A percentile compares a stretch with the other conserved stretches of the same genome.
Evolutionary conservation across 371 early-diverging fungal species (phyloP).

Genomic region (Mucor piriformis): DNA sequence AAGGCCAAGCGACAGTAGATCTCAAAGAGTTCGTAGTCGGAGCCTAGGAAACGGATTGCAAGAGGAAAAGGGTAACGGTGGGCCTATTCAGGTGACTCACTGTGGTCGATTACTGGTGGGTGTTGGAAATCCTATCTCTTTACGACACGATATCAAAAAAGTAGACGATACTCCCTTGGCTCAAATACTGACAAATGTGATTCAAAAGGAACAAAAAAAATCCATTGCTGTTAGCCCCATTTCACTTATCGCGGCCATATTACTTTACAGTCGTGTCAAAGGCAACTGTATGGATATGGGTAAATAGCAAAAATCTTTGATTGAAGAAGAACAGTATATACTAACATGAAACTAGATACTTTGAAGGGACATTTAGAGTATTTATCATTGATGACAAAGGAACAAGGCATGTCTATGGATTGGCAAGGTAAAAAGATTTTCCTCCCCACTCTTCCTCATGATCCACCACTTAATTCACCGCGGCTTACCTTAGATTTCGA

Average conservation of each 20-base stretch:
- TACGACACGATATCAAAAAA: background rate
- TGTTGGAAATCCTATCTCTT: slow-evolving; percentile 9
- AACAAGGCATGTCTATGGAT: slow-evolving; percentile 24
- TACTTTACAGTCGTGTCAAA: slow-evolving; percentile 26
- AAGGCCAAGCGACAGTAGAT: slow-evolving; percentile 28
- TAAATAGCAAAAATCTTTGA: background rate
- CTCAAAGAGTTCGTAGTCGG: slow-evolving; percentile 27
- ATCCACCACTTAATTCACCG: background rate
- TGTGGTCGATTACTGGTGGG: slow-evolving; percentile 23
- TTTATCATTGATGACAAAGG: slow-evolving; percentile 3
- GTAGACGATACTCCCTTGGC: background rate
- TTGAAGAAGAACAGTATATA: too few species aligned
- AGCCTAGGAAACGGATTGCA: slow-evolving; percentile 24
- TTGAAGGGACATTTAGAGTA: slow-evolving; percentile 23
- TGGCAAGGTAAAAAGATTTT: slow-evolving; percentile 34
- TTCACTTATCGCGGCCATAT: slow-evolving; percentile 31
- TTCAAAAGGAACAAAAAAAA: slow-evolving; percentile 26
- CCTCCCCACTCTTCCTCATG: background rate
- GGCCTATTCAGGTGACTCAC: slow-evolving; percentile 7
- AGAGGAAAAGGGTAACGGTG: slow-evolving; percentile 1
- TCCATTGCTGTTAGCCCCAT: slow-evolving; percentile 25
- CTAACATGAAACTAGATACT: too few species aligned
- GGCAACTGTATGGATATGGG: slow-evolving; percentile 23
- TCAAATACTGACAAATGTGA: slow-evolving; percentile 10
- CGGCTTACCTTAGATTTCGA: slow-evolving; percentile 23